Evolutionary conservation across 2,329 filamentous ascomycete genomes (phyloP).

Genomic region (Fusarium napiforme): DNA sequence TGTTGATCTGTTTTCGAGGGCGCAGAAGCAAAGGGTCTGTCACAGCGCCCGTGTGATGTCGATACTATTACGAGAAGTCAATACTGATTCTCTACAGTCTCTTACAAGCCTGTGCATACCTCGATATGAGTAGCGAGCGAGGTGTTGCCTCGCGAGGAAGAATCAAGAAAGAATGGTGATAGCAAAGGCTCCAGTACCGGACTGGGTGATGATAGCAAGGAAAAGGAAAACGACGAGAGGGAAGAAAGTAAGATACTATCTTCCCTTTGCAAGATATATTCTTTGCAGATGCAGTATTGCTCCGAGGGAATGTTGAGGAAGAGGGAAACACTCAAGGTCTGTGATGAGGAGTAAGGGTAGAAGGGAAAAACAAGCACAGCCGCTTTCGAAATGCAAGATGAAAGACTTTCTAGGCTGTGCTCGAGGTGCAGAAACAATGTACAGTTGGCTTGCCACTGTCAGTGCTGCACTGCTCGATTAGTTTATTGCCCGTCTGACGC

Average conservation of each 20-base stretch:
- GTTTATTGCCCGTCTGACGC: background rate
- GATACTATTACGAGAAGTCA: background rate
- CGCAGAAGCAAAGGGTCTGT: background rate
- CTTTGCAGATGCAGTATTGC: background rate
- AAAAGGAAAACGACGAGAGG: background rate
- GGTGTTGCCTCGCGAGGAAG: background rate
- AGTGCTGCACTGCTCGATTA: background rate
- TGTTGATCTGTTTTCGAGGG: background rate
- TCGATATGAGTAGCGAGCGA: background rate
- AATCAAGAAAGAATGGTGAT: background rate
- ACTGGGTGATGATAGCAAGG: background rate
- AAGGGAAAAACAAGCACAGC: background rate
- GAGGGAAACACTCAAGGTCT: background rate
- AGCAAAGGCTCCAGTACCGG: background rate
- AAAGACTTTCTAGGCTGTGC: background rate
- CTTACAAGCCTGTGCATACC: background rate
- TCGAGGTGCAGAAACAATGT: background rate
- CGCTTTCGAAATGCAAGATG: background rate
- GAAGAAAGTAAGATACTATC: background rate
- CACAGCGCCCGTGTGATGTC: background rate
- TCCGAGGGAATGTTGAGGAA: background rate
- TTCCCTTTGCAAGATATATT: background rate
- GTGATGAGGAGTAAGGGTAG: background rate
- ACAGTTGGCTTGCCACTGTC: constrained; percentile 9
- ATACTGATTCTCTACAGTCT: background rate